Base-by-base conservation (phyloP, 306 rosid species). In the Cicer pinnatifidum region DNA sequence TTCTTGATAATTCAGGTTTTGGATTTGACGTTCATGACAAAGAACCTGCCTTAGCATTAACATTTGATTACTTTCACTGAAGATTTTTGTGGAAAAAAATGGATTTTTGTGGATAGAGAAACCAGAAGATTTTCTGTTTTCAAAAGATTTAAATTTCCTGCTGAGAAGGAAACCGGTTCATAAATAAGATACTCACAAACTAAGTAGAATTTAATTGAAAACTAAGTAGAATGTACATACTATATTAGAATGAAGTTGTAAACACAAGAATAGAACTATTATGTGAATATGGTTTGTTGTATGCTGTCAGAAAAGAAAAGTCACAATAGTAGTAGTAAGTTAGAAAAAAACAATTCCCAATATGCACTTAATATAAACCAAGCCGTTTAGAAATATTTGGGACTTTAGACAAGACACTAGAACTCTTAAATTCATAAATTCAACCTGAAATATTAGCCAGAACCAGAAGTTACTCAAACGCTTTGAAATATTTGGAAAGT, bases 281-380 rank as follows among this genome's bases (percentile, higher is more conserved):
- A 9, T 62, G 68, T 62, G 8, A 57, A 20, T 13, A 39, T 38
- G 23, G 68, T 7, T 61, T 33, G 58, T 53, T 15, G 59, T 17
- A 62, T 38, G 68, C 68, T 62, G 28, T 62, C n/a, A 15, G 11
- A 39, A 62, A 52, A 52, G 59, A 52, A 52, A 39, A 39, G 44
- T 39, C 68, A 33, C 4, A 52, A 15, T 20, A 28, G 7, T 52
- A 8, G 11, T 20, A 57, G 9, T 57, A 57, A 9, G 39, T 28
- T 28, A 28, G 40, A 57, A 57, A 9, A 23, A 57, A 57, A 23
- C 8, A 33, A 57, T 39, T 57, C 13, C 64, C 39, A 57, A 11
- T 28, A 57, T 11, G 13, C 40, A 28, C 15, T 10, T 58, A 28
- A 15, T 28, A 11, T 15, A 10, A 58, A 58, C 41, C 10, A 28